These are phyloP conservation scores for Mrakia frigida DNA, from an alignment of 768 basidiomycete species.

Conservation along the genomic window DNA sequence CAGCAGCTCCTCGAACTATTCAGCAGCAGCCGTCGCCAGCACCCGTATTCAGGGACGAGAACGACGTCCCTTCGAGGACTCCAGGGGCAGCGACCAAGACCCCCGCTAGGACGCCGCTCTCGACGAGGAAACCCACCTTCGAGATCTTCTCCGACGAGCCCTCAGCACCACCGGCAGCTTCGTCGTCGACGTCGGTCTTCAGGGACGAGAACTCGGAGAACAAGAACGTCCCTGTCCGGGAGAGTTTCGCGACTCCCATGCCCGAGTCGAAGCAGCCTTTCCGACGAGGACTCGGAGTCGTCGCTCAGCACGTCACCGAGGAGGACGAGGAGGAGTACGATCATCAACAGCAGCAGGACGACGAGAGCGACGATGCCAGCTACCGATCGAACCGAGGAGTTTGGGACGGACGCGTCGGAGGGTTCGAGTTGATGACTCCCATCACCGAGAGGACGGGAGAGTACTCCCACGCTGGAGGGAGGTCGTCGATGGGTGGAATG, in stretches of 20 bases:
- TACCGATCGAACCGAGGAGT: slow-evolving; percentile 32
- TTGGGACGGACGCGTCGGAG: slow-evolving; percentile 35
- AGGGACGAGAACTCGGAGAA: slow-evolving; percentile 33
- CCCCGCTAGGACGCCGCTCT: slow-evolving; percentile 36
- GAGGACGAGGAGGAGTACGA: slow-evolving; percentile 33
- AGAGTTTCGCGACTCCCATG: slow-evolving; percentile 28
- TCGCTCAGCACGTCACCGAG: slow-evolving; percentile 32
- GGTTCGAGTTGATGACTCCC: slow-evolving; percentile 90
- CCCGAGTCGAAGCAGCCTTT: slow-evolving; percentile 26
- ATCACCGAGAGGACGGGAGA: slow-evolving; percentile 93
- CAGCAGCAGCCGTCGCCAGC: neutral
- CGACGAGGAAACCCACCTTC: slow-evolving; percentile 25
- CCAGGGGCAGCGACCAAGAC: slow-evolving; percentile 29
- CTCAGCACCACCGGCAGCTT: neutral
- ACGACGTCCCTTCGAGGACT: slow-evolving; percentile 29
- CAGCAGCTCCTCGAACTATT: neutral
- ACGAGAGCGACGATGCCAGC: slow-evolving; percentile 22
- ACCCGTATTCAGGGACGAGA: slow-evolving; percentile 36
- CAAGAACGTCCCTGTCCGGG: neutral
- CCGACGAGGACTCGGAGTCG: slow-evolving; percentile 10
- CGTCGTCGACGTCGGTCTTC: slow-evolving; percentile 4
- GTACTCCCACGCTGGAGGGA: slow-evolving; percentile 52
- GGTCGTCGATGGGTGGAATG: slow-evolving; percentile 30
- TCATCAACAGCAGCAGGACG: slow-evolving; percentile 26
- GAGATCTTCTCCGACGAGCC: slow-evolving; percentile 33